Percentiles rank a stretch among this genome's conserved stretches.
phyloP scores from a whole-genome alignment of 2,329 filamentous ascomycete genomes.

The Elsinoe perseae region DNA sequence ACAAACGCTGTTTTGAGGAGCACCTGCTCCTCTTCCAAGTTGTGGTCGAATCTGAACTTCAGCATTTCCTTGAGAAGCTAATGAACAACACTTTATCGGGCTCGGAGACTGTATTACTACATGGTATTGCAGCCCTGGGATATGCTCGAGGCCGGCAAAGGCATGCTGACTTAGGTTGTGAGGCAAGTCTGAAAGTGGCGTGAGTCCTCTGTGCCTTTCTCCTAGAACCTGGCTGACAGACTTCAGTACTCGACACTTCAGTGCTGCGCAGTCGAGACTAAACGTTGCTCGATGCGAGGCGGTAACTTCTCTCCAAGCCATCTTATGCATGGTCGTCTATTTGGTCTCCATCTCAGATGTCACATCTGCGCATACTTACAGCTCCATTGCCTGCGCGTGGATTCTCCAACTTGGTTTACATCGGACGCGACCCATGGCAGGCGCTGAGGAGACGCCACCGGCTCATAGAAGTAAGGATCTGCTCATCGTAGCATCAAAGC shows the following conservation, averaged over 20 bases:
- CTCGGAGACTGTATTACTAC: not conserved
- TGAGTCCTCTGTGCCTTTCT: not conserved
- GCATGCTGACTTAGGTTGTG: not conserved
- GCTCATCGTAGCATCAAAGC: not conserved
- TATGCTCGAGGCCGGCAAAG: conserved; percentile 4
- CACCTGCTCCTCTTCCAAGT: conserved; percentile 1
- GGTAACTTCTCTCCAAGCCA: not conserved
- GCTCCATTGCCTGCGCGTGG: not conserved
- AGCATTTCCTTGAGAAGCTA: not conserved
- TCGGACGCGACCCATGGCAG: not conserved
- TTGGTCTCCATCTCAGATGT: not conserved
- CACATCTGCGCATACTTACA: conserved; percentile 3
- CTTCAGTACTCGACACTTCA: not conserved
- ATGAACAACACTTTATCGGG: not conserved
- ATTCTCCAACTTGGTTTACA: conserved; percentile 14
- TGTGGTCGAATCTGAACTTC: not conserved
- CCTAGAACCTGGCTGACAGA: not conserved
- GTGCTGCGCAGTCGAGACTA: not conserved
- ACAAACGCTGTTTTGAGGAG: not conserved
- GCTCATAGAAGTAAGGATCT: conserved; percentile 1
- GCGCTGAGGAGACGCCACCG: not conserved
- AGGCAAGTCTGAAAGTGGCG: not conserved
- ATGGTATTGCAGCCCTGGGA: not conserved
- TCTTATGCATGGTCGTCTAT: conserved; percentile 8
- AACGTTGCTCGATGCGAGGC: not conserved